Evolutionary conservation across 2,329 filamentous ascomycete genomes (phyloP), one percentile per base, ranked within the genome.

Genomic region (Akanthomyces muscarius): DNA sequence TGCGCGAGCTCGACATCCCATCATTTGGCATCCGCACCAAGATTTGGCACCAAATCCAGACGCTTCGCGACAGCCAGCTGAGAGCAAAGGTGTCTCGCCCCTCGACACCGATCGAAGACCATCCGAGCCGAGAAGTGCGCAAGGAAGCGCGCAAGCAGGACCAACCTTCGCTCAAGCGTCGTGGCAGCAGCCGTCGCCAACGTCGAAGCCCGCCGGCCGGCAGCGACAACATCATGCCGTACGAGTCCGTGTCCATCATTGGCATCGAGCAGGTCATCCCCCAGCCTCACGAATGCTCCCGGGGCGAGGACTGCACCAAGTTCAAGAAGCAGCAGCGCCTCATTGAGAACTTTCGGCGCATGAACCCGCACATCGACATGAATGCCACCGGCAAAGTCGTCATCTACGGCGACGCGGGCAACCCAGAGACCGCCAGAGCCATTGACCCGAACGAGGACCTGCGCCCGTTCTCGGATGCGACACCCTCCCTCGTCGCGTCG

Each of bases 201-300:
- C 75, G 73, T 63, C 18, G 58, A n/a, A 54, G 50, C 58, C 38
- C 33, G 25, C 25, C 36, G 25, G 75, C 74, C 66, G 77, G 75
- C 63, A 85, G 87, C 66, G 89, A 93, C 69, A 77, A 85, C 53
- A 89, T 95, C 72, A 88, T 88, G 1, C 91, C 91, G 2, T 84
- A 88, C 64, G 91, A 96, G 73, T 94, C 91, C 1, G 88, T 95
- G 4, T 96, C 92, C 0, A 96, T 96, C 68, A 92, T 97, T 41
- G 92, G 90, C 33, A 96, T 96, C 66, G 92, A 97, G 76, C 91
- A 96, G 74, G 80, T 95, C 61, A 83, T 96, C 61, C 92, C 92
- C 5, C 93, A 91, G 76, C 86, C 89, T 18, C 93, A 97, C 76
- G 83, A 84, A 63, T 97, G 93, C 77, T 86, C 86, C 52, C 96